A percentile compares a stretch with the other conserved stretches of the same genome.
These are phyloP conservation scores for Rhodotorula diobovata DNA, from an alignment of 768 basidiomycete genomes.

Conservation along the genomic window DNA sequence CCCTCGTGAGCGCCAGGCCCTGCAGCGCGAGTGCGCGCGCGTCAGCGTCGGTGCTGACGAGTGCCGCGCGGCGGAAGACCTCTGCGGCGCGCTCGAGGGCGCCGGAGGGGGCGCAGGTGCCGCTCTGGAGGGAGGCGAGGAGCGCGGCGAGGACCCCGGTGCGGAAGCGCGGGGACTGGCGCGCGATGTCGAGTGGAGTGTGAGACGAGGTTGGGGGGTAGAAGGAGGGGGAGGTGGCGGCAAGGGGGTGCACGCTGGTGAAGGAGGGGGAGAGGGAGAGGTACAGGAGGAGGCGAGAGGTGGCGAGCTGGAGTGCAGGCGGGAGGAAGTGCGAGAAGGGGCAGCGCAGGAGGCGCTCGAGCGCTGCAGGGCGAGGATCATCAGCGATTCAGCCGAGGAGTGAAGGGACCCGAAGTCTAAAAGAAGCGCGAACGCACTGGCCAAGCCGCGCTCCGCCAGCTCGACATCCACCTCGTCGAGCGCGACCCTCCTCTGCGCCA, in stretches of 20 bases:
- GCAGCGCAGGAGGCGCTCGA: conserved; percentile 32
- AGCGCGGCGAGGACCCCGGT: conserved; percentile 16
- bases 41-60: neutral
- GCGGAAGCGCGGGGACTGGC: conserved; percentile 13
- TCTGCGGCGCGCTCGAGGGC: neutral
- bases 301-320: conserved; percentile 29
- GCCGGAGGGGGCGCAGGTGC: conserved; percentile 9
- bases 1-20: neutral
- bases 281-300: conserved; percentile 35
- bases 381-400: no score
- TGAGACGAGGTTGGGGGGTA: conserved; percentile 23
- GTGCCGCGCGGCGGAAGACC: conserved; percentile 12
- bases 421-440: conserved; percentile 14
- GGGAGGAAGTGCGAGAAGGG: conserved; percentile 29
- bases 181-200: conserved; percentile 16
- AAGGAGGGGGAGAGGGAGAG: conserved; percentile 33
- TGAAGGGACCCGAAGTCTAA: no score
- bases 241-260: conserved; percentile 7
- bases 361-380: neutral
- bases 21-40: neutral
- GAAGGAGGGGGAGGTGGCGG: conserved; percentile 26
- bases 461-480: conserved; percentile 26
- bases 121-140: neutral
- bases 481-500: conserved; percentile 8
- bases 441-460: conserved; percentile 21